Evolutionary conservation across 371 early-diverging fungal genomes (phyloP).

Genomic region (Lichtheimia hyalospora): DNA sequence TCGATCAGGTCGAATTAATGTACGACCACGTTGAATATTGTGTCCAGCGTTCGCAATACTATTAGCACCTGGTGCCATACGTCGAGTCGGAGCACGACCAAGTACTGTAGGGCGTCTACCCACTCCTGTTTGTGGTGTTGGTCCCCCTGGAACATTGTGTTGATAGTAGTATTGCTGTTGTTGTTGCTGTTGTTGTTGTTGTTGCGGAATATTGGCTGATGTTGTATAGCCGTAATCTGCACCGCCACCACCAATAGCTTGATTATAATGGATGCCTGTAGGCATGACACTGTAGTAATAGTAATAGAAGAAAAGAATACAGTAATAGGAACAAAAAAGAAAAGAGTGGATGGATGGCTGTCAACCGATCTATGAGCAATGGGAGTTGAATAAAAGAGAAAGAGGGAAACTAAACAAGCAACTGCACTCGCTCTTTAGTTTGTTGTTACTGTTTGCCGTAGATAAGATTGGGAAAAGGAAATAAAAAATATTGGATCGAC

Average conservation of each 20-base stretch:
- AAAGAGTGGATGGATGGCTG: constrained; percentile 8
- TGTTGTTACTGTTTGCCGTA: not conserved
- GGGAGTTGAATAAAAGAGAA: not conserved
- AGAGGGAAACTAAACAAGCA: not conserved
- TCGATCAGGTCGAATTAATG: constrained; percentile 75
- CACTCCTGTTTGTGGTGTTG: constrained; percentile 17
- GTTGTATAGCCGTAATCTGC: constrained; percentile 1
- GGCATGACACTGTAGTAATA: constrained; percentile 1
- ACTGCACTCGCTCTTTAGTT: not conserved
- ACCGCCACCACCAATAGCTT: constrained; percentile 2
- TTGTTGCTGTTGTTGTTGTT: not conserved
- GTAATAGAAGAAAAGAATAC: not conserved
- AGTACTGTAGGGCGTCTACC: constrained; percentile 43
- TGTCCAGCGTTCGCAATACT: constrained; percentile 52
- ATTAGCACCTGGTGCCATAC: constrained; percentile 48
- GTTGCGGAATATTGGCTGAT: not conserved
- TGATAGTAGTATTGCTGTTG: not conserved
- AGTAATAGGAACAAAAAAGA: not conserved
- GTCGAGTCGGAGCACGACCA: constrained; percentile 52
- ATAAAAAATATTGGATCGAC: constrained; percentile 7
- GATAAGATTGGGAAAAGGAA: constrained; percentile 4
- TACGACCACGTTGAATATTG: constrained; percentile 70
- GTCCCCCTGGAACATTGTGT: not conserved
- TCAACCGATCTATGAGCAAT: not conserved
- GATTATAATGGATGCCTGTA: constrained; percentile 12